phyloP scores from a whole-genome alignment of 768 basidiomycete genomes.

The Rhodotorula toruloides region DNA sequence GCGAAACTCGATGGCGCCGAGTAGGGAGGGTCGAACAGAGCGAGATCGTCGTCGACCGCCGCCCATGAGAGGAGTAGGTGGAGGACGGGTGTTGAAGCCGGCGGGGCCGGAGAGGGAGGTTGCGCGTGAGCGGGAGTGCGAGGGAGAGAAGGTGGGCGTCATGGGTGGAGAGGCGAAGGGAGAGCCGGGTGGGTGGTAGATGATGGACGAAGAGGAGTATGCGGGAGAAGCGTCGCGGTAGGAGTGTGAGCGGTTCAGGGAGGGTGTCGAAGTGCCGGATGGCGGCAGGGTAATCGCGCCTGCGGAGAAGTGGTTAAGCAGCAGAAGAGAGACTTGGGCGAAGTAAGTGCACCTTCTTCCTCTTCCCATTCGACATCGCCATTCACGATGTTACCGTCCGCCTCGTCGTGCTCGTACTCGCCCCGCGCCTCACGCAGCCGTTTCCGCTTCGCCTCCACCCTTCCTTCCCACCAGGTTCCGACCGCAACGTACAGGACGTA shows the following conservation, averaged over 20 bases:
- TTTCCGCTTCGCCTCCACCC: slow-evolving; percentile 59
- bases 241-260: slow-evolving; percentile 1
- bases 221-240: slow-evolving; percentile 15
- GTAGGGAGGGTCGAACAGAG: slow-evolving; percentile 57
- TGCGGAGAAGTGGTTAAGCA: background rate
- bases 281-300: background rate
- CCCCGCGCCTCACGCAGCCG: slow-evolving; percentile 49
- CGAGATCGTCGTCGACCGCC: background rate
- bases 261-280: slow-evolving; percentile 20
- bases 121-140: background rate
- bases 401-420: slow-evolving; percentile 49
- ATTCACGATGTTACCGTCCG: slow-evolving; percentile 38
- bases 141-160: background rate
- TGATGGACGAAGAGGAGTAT: slow-evolving; percentile 19
- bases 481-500: slow-evolving; percentile 74
- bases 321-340: accelerated
- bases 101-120: background rate
- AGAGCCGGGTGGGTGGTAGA: slow-evolving; percentile 4
- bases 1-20: slow-evolving; percentile 92
- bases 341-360: background rate
- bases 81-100: slow-evolving; percentile 45
- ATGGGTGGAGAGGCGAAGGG: background rate
- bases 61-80: slow-evolving; percentile 55
- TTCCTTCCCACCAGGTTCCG: slow-evolving; percentile 65
- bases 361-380: slow-evolving; percentile 27